Conservation (phyloP, 768 basidiomycete species). For the Polyporus arcularius region DNA sequence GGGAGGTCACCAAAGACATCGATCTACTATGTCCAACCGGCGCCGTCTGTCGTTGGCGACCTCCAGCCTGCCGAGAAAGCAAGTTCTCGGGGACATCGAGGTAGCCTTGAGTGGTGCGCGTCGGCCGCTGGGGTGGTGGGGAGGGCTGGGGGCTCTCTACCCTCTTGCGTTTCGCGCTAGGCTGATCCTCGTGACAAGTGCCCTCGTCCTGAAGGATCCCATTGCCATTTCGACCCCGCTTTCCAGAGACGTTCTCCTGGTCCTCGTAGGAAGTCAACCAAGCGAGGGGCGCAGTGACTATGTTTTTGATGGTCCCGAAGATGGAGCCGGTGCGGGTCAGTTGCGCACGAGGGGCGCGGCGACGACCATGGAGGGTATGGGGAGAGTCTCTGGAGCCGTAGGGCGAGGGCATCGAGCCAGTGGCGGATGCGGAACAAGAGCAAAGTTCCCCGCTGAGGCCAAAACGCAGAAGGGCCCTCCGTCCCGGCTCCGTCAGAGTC, state of each 20-base stretch:
- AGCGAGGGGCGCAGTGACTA: slow-evolving; percentile 34
- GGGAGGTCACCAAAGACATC: slow-evolving; percentile 19
- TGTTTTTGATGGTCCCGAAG: slow-evolving; percentile 36
- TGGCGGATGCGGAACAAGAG: slow-evolving; percentile 16
- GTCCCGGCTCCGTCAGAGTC: slow-evolving; percentile 12
- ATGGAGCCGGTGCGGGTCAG: slow-evolving; percentile 32
- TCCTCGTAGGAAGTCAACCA: slow-evolving; percentile 33
- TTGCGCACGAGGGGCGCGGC: slow-evolving; percentile 15
- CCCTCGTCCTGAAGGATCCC: slow-evolving; percentile 21
- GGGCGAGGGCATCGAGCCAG: slow-evolving; percentile 14
- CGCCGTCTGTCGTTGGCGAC: slow-evolving; percentile 16
- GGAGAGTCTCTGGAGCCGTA: slow-evolving; percentile 15
- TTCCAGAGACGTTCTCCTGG: slow-evolving; percentile 33
- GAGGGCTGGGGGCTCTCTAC: slow-evolving; percentile 27
- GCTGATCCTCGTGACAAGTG: slow-evolving; percentile 21
- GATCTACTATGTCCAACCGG: slow-evolving; percentile 16
- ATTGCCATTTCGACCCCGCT: slow-evolving; percentile 28
- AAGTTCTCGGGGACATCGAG: slow-evolving; percentile 31
- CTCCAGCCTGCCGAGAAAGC: slow-evolving; percentile 4
- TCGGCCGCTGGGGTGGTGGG: slow-evolving; percentile 6
- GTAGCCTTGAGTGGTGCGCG: slow-evolving; percentile 25
- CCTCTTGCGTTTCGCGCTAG: slow-evolving; percentile 32
- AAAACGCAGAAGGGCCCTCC: background rate
- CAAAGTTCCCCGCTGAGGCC: slow-evolving; percentile 15
- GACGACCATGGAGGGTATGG: slow-evolving; percentile 13